These are phyloP conservation scores for Cladobotryum protrusum DNA, from an alignment of 2,329 filamentous ascomycete species.

Conservation along the genomic window DNA sequence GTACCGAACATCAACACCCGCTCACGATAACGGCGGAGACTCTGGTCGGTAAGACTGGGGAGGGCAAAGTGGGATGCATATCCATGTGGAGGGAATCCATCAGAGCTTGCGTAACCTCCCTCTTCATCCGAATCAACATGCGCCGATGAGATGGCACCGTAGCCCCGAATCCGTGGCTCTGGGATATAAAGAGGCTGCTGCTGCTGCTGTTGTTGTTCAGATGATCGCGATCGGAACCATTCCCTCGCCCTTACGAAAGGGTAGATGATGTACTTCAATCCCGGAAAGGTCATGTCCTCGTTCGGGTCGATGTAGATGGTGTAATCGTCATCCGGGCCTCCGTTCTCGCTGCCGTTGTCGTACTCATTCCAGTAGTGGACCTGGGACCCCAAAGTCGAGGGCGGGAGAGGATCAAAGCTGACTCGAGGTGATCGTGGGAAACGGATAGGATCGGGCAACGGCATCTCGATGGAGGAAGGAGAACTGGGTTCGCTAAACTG, in stretches of 20 bases:
- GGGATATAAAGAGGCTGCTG: conserved; percentile 19
- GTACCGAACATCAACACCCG: conserved; percentile 49
- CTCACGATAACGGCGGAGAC: conserved; percentile 45
- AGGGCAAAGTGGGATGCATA: conserved; percentile 52
- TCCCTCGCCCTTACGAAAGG: conserved; percentile 46
- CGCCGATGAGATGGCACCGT: conserved; percentile 21
- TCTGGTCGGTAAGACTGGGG: conserved; percentile 47
- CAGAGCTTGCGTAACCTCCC: conserved; percentile 48
- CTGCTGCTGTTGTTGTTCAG: conserved; percentile 22
- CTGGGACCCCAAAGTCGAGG: conserved; percentile 22
- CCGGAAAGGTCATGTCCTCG: conserved; percentile 53
- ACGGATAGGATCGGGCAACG: conserved; percentile 3
- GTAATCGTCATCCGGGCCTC: conserved; percentile 56
- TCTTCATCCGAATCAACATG: conserved; percentile 38
- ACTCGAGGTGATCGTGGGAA: conserved; percentile 12
- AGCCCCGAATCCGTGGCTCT: conserved; percentile 18
- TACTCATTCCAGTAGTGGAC: conserved; percentile 79
- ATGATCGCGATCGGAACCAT: conserved; percentile 37
- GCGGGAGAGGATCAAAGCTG: conserved; percentile 27
- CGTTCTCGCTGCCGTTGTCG: conserved; percentile 68
- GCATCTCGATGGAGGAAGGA: conserved; percentile 24
- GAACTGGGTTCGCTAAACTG: conserved; percentile 34
- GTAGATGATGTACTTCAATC: conserved; percentile 48
- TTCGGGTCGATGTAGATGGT: conserved; percentile 70
- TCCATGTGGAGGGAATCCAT: conserved; percentile 42